Conservation (phyloP, 2,329 filamentous ascomycete genomes). For the Trichoderma asperellum region DNA sequence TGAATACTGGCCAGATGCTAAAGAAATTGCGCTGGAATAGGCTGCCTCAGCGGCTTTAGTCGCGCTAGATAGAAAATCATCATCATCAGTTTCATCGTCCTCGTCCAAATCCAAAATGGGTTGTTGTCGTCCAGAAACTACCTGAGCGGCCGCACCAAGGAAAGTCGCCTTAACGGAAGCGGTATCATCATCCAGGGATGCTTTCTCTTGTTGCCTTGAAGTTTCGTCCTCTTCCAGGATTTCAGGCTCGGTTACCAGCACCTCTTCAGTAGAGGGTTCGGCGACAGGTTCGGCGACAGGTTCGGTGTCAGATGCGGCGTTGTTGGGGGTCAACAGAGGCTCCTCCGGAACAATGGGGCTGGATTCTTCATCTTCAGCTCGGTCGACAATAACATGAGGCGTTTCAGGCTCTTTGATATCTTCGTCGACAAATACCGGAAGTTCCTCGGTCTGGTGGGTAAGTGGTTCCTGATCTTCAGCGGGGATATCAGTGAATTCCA, state of each 20-base stretch:
- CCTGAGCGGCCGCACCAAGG: slow-evolving; percentile 56
- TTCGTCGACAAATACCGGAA: background rate
- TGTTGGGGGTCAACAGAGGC: background rate
- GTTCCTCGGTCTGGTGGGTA: background rate
- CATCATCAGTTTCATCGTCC: slow-evolving; percentile 46
- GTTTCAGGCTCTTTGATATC: background rate
- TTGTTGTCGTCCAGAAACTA: slow-evolving; percentile 51
- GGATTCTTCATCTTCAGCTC: background rate
- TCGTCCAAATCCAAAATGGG: slow-evolving; percentile 59
- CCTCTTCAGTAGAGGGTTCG: slow-evolving; percentile 10
- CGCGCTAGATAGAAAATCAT: slow-evolving; percentile 41
- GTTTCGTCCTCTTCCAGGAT: slow-evolving; percentile 37
- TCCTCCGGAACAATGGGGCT: background rate
- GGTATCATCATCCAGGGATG: slow-evolving; percentile 37
- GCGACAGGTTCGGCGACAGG: background rate
- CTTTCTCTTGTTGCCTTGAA: slow-evolving; percentile 32
- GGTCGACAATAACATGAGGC: background rate
- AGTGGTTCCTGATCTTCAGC: slow-evolving; percentile 15
- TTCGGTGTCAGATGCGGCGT: background rate
- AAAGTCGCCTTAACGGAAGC: slow-evolving; percentile 51
- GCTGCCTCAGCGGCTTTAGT: slow-evolving; percentile 56
- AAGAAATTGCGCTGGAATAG: slow-evolving; percentile 67
- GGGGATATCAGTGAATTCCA: background rate
- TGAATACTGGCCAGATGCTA: slow-evolving; percentile 69
- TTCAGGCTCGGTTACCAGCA: slow-evolving; percentile 35